A percentile compares a stretch with the other conserved stretches of the same genome.
These are phyloP conservation scores for Calamus simplicifolius DNA, from an alignment of 176 grass and related monocot genomes.

Conservation along the genomic window DNA sequence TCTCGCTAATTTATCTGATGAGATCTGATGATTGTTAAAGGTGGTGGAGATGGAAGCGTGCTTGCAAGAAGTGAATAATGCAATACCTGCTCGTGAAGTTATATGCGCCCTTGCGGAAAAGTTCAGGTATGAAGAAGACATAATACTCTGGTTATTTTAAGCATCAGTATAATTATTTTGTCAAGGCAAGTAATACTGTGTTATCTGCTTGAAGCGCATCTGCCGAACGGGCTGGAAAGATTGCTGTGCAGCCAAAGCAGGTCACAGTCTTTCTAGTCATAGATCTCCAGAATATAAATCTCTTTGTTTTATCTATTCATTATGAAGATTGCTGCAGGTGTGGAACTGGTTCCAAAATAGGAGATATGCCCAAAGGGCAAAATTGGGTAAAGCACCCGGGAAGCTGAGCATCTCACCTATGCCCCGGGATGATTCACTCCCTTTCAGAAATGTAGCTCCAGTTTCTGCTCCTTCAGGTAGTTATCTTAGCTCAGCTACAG, in stretches of 20 bases:
- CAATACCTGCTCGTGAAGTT: slow-evolving; percentile 48
- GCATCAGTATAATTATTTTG: background rate
- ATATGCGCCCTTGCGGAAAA: slow-evolving; percentile 68
- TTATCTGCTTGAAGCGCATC: slow-evolving; percentile 36
- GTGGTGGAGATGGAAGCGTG: slow-evolving; percentile 80
- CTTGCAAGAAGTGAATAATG: slow-evolving; percentile 65
- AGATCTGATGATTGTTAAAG: slow-evolving; percentile 9
- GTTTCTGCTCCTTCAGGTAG: slow-evolving; percentile 47
- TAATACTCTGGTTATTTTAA: background rate
- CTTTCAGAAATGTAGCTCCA: slow-evolving; percentile 25
- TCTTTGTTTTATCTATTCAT: background rate
- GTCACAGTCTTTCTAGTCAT: slow-evolving; percentile 5
- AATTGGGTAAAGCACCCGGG: slow-evolving; percentile 25
- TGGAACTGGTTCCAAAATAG: slow-evolving; percentile 99
- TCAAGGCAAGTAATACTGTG: slow-evolving; percentile 8
- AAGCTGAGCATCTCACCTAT: slow-evolving; percentile 24
- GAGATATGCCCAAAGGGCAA: slow-evolving; percentile 86
- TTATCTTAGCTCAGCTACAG: background rate
- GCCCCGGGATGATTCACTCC: slow-evolving; percentile 9
- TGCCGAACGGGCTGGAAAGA: slow-evolving; percentile 56
- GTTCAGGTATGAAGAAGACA: slow-evolving; percentile 43
- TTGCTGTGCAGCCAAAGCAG: slow-evolving; percentile 84
- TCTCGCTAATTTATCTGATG: slow-evolving; percentile 1
- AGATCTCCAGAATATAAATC: background rate
- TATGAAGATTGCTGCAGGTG: slow-evolving; percentile 36